phyloP scores from a whole-genome alignment of 2,329 filamentous ascomycete genomes.

The Cladosporium sp. region DNA sequence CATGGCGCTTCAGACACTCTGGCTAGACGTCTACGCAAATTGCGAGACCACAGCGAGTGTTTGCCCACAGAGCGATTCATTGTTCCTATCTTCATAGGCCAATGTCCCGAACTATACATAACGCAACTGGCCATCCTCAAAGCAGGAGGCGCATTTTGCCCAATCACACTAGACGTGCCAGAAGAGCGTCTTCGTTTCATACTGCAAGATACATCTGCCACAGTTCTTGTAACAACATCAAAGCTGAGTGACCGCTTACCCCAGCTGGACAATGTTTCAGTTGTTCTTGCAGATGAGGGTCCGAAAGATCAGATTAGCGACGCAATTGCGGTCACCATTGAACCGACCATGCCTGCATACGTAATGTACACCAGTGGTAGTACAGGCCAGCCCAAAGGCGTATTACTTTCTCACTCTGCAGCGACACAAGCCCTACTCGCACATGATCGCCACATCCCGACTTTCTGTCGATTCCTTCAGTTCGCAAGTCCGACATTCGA shows the following conservation, averaged over 20 bases:
- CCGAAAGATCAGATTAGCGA: background rate
- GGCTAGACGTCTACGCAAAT: conserved; percentile 51
- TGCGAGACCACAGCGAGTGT: conserved; percentile 25
- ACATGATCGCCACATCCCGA: conserved; percentile 75
- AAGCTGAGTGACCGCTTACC: conserved; percentile 47
- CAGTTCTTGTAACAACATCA: conserved; percentile 65
- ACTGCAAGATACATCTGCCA: conserved; percentile 71
- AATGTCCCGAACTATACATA: conserved; percentile 76
- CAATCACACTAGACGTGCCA: conserved; percentile 76
- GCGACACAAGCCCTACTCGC: conserved; percentile 80
- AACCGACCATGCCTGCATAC: conserved; percentile 63
- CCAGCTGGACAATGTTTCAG: conserved; percentile 37
- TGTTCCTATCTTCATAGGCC: conserved; percentile 75
- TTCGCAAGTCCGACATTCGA: conserved; percentile 93
- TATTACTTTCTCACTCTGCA: conserved; percentile 76
- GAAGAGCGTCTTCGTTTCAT: conserved; percentile 78
- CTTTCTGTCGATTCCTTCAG: conserved; percentile 79
- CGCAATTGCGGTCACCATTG: background rate
- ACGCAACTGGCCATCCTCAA: conserved; percentile 76
- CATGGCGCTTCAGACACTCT: conserved; percentile 60
- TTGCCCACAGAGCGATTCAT: conserved; percentile 45
- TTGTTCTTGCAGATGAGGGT: conserved; percentile 48
- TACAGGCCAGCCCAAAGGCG: conserved; percentile 86
- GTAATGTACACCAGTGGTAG: conserved; percentile 94
- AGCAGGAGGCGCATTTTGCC: conserved; percentile 82